phyloP scores from a whole-genome alignment of 139 green algal genomes.

The Ettlia oleoabundans region DNA sequence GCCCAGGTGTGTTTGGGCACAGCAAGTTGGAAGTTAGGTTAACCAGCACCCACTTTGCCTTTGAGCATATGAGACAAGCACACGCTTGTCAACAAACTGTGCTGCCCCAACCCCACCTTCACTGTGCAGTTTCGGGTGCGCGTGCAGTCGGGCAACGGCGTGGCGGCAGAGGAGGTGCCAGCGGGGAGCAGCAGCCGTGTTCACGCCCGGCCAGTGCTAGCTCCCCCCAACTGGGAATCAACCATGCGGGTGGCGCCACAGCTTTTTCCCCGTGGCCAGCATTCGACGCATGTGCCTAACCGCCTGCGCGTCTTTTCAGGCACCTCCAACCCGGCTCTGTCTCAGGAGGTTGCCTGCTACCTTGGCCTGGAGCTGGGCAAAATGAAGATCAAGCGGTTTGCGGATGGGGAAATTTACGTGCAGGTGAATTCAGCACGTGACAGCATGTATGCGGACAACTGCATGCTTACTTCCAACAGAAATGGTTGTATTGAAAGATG shows the following conservation, averaged over 20 bases:
- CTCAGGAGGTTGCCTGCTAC: conserved; percentile 95
- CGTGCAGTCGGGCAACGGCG: conserved; percentile 13
- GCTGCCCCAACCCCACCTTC: no score
- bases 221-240: neutral
- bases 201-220: conserved; percentile 21
- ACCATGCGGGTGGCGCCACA: conserved; percentile 31
- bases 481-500: no score
- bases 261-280: conserved; percentile 25
- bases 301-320: conserved; percentile 84
- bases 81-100: neutral
- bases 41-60: no score
- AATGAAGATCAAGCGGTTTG: conserved; percentile 98
- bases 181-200: neutral
- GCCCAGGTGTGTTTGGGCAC: neutral
- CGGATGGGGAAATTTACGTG: conserved; percentile 99
- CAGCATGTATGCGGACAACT: no score
- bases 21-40: no score
- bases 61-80: no score
- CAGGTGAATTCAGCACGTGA: conserved; percentile 58
- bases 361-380: conserved; percentile 93
- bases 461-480: no score
- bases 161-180: conserved; percentile 2
- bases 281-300: conserved; percentile 19
- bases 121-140: neutral
- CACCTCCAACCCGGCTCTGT: conserved; percentile 79